Percentiles rank a stretch among this genome's conserved stretches.
Conservation (phyloP, 2,329 filamentous ascomycete species). For the Fusarium solani-melongenae region DNA sequence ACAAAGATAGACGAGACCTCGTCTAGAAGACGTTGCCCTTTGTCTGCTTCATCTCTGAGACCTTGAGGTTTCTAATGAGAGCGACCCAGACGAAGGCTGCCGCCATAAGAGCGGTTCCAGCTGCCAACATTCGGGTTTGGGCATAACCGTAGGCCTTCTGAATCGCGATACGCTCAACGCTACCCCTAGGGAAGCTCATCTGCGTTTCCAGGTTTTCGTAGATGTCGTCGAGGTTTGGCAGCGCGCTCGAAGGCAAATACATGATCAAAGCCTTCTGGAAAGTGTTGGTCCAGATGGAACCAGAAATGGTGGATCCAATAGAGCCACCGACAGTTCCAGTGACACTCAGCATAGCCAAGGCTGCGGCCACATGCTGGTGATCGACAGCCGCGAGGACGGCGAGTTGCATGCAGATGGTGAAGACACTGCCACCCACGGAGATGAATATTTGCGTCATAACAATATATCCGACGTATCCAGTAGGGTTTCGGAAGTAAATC, state of each 20-base stretch:
- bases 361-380: constrained; percentile 5
- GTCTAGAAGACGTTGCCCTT: constrained; percentile 29
- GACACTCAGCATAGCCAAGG: not conserved
- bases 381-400: constrained; percentile 2
- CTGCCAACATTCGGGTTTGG: constrained; percentile 30
- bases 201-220: constrained; percentile 48
- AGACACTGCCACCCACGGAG: constrained; percentile 2
- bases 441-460: constrained; percentile 8
- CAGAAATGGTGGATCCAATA: constrained; percentile 4
- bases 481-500: constrained; percentile 8
- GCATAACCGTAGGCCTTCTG: constrained; percentile 54
- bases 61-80: constrained; percentile 34
- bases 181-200: constrained; percentile 52
- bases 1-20: not conserved
- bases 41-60: constrained; percentile 30
- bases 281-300: constrained; percentile 5
- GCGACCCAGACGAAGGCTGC: constrained; percentile 31
- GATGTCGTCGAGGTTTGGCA: constrained; percentile 53
- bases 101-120: constrained; percentile 35
- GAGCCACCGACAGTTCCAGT: not conserved
- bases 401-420: constrained; percentile 1
- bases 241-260: not conserved
- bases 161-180: constrained; percentile 53
- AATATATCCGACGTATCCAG: constrained; percentile 1
- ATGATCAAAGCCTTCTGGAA: not conserved